Conservation (phyloP, 2,329 filamentous ascomycete species). For the Fusarium keratoplasticum region DNA sequence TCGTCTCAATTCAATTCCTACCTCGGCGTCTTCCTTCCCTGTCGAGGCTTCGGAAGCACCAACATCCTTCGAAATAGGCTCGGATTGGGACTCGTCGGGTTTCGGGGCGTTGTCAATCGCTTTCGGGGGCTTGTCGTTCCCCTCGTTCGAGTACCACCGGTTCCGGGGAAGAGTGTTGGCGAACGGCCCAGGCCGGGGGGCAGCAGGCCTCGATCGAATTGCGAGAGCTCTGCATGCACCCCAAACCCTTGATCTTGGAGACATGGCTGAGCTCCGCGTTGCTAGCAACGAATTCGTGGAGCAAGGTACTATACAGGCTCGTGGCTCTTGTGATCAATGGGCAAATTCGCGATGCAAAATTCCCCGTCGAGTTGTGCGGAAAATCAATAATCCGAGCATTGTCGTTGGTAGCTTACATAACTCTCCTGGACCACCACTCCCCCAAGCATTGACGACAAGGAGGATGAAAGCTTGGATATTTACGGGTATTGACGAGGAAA, state of each 20-base stretch:
- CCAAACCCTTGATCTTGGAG: constrained; percentile 50
- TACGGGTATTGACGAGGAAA: not conserved
- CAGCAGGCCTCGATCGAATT: constrained; percentile 44
- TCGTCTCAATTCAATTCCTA: constrained; percentile 35
- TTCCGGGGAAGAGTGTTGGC: constrained; percentile 34
- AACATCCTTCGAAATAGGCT: constrained; percentile 3
- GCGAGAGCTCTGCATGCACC: constrained; percentile 50
- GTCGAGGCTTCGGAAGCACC: constrained; percentile 2
- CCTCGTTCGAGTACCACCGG: constrained; percentile 50
- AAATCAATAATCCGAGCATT: constrained; percentile 33
- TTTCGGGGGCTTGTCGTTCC: constrained; percentile 41
- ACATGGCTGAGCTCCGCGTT: constrained; percentile 49
- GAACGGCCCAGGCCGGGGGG: constrained; percentile 39
- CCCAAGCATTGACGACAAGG: not conserved
- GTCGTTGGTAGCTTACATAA: constrained; percentile 36
- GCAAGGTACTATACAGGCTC: constrained; percentile 36
- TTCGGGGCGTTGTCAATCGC: constrained; percentile 34
- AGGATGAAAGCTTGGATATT: not conserved
- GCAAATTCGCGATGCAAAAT: constrained; percentile 44
- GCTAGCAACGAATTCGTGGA: constrained; percentile 42
- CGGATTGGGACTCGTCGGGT: constrained; percentile 14
- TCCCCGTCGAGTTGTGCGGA: constrained; percentile 34
- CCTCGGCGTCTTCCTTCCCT: constrained; percentile 29
- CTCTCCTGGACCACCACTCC: not conserved
- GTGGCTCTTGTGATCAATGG: constrained; percentile 39